Evolutionary conservation across 257 asterid species (phyloP).

Genomic region (Solanum pimpinellifolium): DNA sequence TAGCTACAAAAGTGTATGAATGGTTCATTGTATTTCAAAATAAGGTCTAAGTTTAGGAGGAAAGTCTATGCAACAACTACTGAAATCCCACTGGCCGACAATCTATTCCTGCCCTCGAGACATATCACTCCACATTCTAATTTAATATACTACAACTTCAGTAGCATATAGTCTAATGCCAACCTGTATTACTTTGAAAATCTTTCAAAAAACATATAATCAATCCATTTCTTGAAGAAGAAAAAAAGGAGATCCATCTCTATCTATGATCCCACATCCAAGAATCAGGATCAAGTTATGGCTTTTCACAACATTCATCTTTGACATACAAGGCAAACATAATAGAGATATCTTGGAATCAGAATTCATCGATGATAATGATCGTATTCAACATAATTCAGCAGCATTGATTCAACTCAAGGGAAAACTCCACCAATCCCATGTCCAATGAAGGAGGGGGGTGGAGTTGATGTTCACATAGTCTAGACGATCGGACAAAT

Average conservation of each 20-base stretch:
- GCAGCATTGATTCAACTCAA: constrained; percentile 8
- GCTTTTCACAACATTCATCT: constrained; percentile 1
- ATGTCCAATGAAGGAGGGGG: constrained; percentile 22
- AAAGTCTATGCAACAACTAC: constrained; percentile 17
- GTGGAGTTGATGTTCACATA: constrained; percentile 20
- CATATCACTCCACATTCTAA: constrained; percentile 20
- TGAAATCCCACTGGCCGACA: constrained; percentile 30
- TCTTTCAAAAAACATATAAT: constrained; percentile 20
- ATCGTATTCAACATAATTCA: neutral
- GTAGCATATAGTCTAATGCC: constrained; percentile 26
- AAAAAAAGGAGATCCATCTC: constrained; percentile 18
- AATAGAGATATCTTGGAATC: constrained; percentile 2
- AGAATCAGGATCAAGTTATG: constrained; percentile 8
- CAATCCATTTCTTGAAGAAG: constrained; percentile 22
- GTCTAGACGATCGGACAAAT: constrained; percentile 24
- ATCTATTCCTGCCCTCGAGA: constrained; percentile 35
- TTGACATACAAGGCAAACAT: neutral
- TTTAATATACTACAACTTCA: constrained; percentile 6
- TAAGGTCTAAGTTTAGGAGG: constrained; percentile 32
- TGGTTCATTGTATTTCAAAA: constrained; percentile 3
- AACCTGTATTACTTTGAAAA: constrained; percentile 49
- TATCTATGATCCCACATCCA: constrained; percentile 21
- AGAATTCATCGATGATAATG: neutral
- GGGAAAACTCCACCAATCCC: constrained; percentile 10
- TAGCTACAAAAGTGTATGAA: neutral